phyloP scores from a whole-genome alignment of 805 yeast species.

The Nakazawaea molendinolei region DNA sequence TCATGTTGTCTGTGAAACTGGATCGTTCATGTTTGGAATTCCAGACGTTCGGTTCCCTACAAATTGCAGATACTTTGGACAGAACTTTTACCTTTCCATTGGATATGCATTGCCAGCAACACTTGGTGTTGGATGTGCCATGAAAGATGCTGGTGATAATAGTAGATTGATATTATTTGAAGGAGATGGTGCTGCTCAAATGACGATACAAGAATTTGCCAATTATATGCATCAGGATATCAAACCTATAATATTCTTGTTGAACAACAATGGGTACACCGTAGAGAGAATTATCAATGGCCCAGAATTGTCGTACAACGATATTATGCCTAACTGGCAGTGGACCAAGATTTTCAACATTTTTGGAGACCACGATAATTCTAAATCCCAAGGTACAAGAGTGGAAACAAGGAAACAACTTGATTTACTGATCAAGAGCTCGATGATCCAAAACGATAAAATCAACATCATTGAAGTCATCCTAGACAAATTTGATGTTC shows the following conservation, averaged over 20 bases:
- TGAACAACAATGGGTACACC: constrained; percentile 86
- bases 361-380: constrained; percentile 45
- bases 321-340: constrained; percentile 74
- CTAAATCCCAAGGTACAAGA: constrained; percentile 11
- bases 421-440: constrained; percentile 18
- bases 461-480: constrained; percentile 53
- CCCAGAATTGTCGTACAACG: constrained; percentile 69
- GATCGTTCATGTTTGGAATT: constrained; percentile 74
- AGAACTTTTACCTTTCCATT: constrained; percentile 76
- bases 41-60: constrained; percentile 60
- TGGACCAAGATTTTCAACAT: constrained; percentile 65
- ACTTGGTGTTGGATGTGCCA: constrained; percentile 74
- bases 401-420: constrained; percentile 17
- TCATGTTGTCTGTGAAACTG: constrained; percentile 72
- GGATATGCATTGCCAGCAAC: constrained; percentile 87
- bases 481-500: constrained; percentile 55
- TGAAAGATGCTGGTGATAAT: constrained; percentile 39
- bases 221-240: constrained; percentile 53
- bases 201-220: constrained; percentile 84
- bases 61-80: constrained; percentile 48
- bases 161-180: constrained; percentile 66
- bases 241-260: constrained; percentile 62
- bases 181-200: constrained; percentile 94
- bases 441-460: constrained; percentile 22
- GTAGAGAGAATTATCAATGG: constrained; percentile 86